phyloP scores from a whole-genome alignment of 2,329 filamentous ascomycete genomes.

The Colletotrichum godetiae region DNA sequence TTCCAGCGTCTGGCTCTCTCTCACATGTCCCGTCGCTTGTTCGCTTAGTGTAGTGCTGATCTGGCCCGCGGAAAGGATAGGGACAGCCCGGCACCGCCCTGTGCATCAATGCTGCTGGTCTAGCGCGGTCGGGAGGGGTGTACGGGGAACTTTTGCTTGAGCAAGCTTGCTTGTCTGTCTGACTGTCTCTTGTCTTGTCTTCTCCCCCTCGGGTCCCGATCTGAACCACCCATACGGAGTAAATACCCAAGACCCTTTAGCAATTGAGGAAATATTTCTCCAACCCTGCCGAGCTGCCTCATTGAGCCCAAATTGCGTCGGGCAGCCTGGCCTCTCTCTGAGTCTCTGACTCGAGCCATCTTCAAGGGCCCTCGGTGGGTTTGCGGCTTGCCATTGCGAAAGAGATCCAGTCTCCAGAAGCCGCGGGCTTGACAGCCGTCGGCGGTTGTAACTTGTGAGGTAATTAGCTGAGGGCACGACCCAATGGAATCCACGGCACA shows the following conservation, averaged over 20 bases:
- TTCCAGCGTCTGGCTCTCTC: constrained; percentile 8
- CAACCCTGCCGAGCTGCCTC: constrained; percentile 24
- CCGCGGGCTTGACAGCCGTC: not conserved
- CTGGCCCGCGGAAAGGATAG: constrained; percentile 36
- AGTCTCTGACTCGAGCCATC: constrained; percentile 20
- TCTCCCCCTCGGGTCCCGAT: not conserved
- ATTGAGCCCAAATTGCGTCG: constrained; percentile 22
- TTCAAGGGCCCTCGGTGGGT: not conserved
- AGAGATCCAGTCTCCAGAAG: not conserved
- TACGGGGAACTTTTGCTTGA: constrained; percentile 25
- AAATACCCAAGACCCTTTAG: not conserved
- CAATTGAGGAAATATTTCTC: not conserved
- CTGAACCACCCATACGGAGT: not conserved
- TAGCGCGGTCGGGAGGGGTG: constrained; percentile 20
- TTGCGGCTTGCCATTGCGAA: not conserved
- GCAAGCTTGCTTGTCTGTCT: not conserved
- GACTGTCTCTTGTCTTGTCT: not conserved
- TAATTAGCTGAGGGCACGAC: not conserved
- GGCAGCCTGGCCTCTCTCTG: not conserved
- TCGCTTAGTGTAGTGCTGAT: constrained; percentile 31
- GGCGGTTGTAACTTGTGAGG: not conserved
- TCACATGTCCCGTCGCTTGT: constrained; percentile 26
- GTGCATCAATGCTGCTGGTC: constrained; percentile 21
- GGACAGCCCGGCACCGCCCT: constrained; percentile 30
- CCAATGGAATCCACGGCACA: not conserved